phyloP scores from a whole-genome alignment of 768 basidiomycete species.

The Sarcomyxa edulis region DNA sequence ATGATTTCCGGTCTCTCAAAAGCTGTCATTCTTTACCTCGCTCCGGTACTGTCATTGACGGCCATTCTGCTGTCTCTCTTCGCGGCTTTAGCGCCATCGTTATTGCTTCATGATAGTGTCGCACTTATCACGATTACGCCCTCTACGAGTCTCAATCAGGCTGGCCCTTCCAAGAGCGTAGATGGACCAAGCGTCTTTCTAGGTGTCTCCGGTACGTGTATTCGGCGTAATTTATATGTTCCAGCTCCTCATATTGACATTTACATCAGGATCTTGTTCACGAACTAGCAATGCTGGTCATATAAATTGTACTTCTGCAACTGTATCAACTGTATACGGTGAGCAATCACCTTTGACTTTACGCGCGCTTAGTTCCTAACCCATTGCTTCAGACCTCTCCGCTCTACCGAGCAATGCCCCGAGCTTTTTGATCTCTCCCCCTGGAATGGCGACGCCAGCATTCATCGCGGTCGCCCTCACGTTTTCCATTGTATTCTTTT shows the following conservation, averaged over 20 bases:
- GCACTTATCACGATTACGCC: slow-evolving; percentile 62
- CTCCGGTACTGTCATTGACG: slow-evolving; percentile 61
- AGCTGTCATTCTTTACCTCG: slow-evolving; percentile 60
- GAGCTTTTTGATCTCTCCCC: slow-evolving; percentile 49
- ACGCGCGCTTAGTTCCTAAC: background rate
- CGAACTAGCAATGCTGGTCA: slow-evolving; percentile 40
- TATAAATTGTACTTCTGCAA: slow-evolving; percentile 51
- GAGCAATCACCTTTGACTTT: slow-evolving; percentile 11
- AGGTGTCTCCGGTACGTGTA: slow-evolving; percentile 60
- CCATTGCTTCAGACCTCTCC: slow-evolving; percentile 46
- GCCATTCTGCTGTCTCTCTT: slow-evolving; percentile 63
- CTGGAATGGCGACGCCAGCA: slow-evolving; percentile 52
- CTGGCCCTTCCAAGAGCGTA: slow-evolving; percentile 24
- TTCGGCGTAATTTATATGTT: background rate
- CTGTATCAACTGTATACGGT: slow-evolving; percentile 62
- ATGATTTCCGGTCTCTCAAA: slow-evolving; percentile 75
- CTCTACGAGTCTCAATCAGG: slow-evolving; percentile 32
- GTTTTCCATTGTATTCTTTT: slow-evolving; percentile 56
- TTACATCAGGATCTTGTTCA: slow-evolving; percentile 59
- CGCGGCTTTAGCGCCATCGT: slow-evolving; percentile 60
- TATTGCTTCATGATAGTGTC: slow-evolving; percentile 57
- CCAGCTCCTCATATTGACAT: slow-evolving; percentile 5
- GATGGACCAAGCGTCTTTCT: slow-evolving; percentile 65
- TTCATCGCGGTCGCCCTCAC: slow-evolving; percentile 60
- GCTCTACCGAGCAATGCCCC: slow-evolving; percentile 56